Evolutionary conservation across 257 asterid genomes (phyloP).

Genomic region (Schizonepeta tenuifolia): DNA sequence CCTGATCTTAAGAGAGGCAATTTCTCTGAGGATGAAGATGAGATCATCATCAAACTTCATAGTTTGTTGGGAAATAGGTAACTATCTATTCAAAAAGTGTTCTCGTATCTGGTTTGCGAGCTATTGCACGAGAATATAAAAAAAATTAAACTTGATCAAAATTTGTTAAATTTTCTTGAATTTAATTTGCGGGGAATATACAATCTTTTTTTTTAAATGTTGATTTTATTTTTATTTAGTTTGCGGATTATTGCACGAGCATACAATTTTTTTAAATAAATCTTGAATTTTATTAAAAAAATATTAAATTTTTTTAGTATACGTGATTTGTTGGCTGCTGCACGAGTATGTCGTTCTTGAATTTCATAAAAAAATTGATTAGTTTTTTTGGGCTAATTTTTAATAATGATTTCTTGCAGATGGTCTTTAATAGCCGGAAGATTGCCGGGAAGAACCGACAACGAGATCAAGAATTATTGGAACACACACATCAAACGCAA

Average conservation of each 20-base stretch:
- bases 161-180: too few relatives aligned
- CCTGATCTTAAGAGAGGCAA: slow-evolving; percentile 93
- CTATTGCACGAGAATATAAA: too few relatives aligned
- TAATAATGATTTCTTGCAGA: slow-evolving; percentile 37
- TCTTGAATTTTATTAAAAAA: too few relatives aligned
- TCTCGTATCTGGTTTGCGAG: too few relatives aligned
- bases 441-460: slow-evolving; percentile 87
- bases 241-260: too few relatives aligned
- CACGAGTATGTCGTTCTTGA: neutral
- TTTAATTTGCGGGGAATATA: too few relatives aligned
- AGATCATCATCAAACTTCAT: slow-evolving; percentile 81
- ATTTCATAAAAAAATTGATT: neutral
- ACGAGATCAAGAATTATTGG: slow-evolving; percentile 91
- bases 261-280: too few relatives aligned
- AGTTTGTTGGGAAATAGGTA: slow-evolving; percentile 75
- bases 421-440: slow-evolving; percentile 93
- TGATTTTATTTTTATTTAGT: too few relatives aligned
- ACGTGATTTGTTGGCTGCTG: too few relatives aligned
- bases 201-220: too few relatives aligned
- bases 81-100: neutral
- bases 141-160: too few relatives aligned
- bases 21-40: slow-evolving; percentile 80
- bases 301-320: too few relatives aligned
- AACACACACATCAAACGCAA: slow-evolving; percentile 86
- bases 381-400: neutral